Percentiles rank a stretch among this genome's conserved stretches.
phyloP scores from a whole-genome alignment of 768 basidiomycete species.

The Leccinum uliginosum region DNA sequence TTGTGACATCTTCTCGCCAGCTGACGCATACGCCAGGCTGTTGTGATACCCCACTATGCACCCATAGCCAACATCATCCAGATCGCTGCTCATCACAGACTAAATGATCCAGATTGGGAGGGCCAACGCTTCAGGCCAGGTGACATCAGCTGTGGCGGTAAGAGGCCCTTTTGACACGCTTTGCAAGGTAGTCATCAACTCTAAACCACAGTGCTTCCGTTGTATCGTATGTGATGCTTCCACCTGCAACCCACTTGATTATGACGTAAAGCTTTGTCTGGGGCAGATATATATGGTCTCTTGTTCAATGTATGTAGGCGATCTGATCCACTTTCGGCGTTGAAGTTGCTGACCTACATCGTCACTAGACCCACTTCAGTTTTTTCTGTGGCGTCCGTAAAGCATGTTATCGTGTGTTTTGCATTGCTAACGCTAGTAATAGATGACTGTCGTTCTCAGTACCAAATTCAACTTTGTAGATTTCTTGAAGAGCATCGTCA shows the following conservation, averaged over 20 bases:
- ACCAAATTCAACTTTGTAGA: slow-evolving; percentile 42
- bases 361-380: slow-evolving; percentile 50
- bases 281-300: slow-evolving; percentile 61
- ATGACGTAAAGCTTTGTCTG: not conserved
- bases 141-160: slow-evolving; percentile 58
- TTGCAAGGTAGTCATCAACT: not conserved
- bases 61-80: slow-evolving; percentile 62
- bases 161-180: slow-evolving; percentile 7
- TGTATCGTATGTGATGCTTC: slow-evolving; percentile 47
- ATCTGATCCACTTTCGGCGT: not conserved
- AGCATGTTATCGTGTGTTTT: not conserved
- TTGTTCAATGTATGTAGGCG: slow-evolving; percentile 54
- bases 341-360: slow-evolving; percentile 16
- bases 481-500: slow-evolving; percentile 44
- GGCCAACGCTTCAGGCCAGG: slow-evolving; percentile 54
- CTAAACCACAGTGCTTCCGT: slow-evolving; percentile 46
- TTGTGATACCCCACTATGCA: slow-evolving; percentile 57
- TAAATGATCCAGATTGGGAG: slow-evolving; percentile 42
- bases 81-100: slow-evolving; percentile 47
- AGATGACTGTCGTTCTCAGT: slow-evolving; percentile 50
- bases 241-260: not conserved
- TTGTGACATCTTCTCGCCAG: not conserved
- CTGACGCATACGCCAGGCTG: slow-evolving; percentile 36
- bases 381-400: slow-evolving; percentile 52
- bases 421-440: slow-evolving; percentile 4